These are phyloP conservation scores for Crithidia brevicula DNA, from an alignment of 208 protist species.

Conservation along the genomic window DNA sequence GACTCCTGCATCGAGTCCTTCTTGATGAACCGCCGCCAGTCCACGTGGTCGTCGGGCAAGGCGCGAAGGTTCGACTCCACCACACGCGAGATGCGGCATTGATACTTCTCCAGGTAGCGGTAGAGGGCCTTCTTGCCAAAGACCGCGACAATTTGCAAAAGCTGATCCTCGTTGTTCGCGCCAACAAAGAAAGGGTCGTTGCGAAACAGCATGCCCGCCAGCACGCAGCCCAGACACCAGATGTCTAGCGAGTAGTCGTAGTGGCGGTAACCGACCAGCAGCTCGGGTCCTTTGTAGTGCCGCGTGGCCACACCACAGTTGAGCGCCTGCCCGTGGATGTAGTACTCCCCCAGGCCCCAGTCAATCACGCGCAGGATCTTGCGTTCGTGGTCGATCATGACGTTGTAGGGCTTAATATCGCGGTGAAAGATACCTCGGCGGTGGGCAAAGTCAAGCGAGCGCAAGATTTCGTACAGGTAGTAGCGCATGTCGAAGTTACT, in stretches of 20 bases:
- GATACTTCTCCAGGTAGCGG: constrained; percentile 97
- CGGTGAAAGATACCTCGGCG: constrained; percentile 99
- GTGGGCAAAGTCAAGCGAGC: constrained; percentile 96
- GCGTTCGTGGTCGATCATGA: constrained; percentile 99
- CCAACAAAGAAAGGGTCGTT: constrained; percentile 99
- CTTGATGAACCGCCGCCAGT: constrained; percentile 47
- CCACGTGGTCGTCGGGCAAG: constrained; percentile 23
- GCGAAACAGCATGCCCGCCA: constrained; percentile 98
- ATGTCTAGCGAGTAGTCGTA: constrained; percentile 99
- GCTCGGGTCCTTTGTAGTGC: constrained; percentile 99
- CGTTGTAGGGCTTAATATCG: constrained; percentile 99
- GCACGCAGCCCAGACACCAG: constrained; percentile 99
- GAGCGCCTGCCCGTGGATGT: constrained; percentile 97
- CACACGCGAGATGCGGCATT: constrained; percentile 86
- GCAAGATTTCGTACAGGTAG: constrained; percentile 98
- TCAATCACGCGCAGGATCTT: constrained; percentile 97
- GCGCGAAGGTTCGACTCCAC: constrained; percentile 69
- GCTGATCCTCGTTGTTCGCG: constrained; percentile 98
- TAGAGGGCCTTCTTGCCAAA: constrained; percentile 96
- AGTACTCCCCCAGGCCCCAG: constrained; percentile 99
- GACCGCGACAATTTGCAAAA: constrained; percentile 96
- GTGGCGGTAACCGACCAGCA: constrained; percentile 97
- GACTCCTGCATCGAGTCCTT: constrained; percentile 25
- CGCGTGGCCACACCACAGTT: constrained; percentile 99
- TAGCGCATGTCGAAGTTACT: constrained; percentile 98